Base-by-base conservation (phyloP, 768 basidiomycete species). In the Trametes sanguinea region DNA sequence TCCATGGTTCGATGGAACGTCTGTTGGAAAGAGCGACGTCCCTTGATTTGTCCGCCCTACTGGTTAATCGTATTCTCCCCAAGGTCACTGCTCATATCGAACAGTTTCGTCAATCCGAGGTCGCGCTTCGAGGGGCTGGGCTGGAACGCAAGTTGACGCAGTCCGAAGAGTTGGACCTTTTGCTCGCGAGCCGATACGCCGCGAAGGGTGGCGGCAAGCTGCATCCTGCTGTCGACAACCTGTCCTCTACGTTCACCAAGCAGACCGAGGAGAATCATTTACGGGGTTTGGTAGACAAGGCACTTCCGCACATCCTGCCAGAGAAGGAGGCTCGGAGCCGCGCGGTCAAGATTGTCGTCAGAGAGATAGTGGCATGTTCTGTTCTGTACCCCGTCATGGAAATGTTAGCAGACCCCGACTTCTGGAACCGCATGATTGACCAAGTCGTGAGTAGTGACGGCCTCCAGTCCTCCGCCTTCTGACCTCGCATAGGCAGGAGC, bases 391-490 rank as follows among this genome's bases (percentile, higher is more conserved):
- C 96, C 11, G 74, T 96, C 56, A 87, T 96, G 80, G 93, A 98
- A 51, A 92, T 96, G 88, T 71, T 98, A 39, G 82, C 90, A 32
- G 97, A 99, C 73, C 93, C 95, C 4, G 97, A 99, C 74, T 97
- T 97, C 66, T 98, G 95, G 95, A 99, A 99, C 76, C 81, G 86
- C 60, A 84, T 85, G 40, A 91, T 98, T 52, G 95, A 98, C 73
- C 88, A 95, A 76, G 85, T 92, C 77, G 95, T 94, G 72, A 76
- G 92, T 79, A 51, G 44, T 44, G 43, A n/a, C 48, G 11, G 37
- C 48, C 17, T 22, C 33, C 37, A 30, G 44, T 39, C 37, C 7
- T 53, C 50, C 29, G 29, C 54, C 37, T 50, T 59, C 58, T 68
- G 27, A 65, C 57, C 33, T 57, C 35, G 4, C 33, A 17, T 47